A percentile compares a stretch with the other conserved stretches of the same genome.
These are phyloP conservation scores for Hypoxylon perforatum DNA, from an alignment of 495 filamentous ascomycete species.

Conservation along the genomic window DNA sequence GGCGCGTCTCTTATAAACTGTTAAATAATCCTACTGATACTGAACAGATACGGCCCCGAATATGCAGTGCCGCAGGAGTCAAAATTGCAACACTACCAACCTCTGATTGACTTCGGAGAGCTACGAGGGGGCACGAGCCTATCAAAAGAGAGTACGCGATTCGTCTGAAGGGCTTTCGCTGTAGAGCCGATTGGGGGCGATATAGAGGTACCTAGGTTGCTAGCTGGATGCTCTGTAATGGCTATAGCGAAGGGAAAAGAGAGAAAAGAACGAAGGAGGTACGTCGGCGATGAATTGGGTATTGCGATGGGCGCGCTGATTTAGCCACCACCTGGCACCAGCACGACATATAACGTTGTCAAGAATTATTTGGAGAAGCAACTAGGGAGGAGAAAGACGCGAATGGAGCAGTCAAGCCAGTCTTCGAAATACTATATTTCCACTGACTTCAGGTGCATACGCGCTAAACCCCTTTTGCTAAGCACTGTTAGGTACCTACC, in stretches of 20 bases:
- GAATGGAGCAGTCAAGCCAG: neutral
- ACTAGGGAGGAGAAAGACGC: slow-evolving; percentile 25
- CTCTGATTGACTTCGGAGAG: neutral
- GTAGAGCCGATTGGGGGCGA: slow-evolving; percentile 1
- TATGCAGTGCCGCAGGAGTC: slow-evolving; percentile 8
- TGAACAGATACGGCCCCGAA: neutral
- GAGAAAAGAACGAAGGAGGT: neutral
- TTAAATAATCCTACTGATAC: slow-evolving; percentile 16
- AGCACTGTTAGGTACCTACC: neutral
- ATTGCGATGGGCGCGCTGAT: slow-evolving; percentile 21
- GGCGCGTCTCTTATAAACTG: slow-evolving; percentile 36
- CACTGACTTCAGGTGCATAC: neutral
- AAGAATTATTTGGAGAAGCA: slow-evolving; percentile 8
- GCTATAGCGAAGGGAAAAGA: slow-evolving; percentile 11
- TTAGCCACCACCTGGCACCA: slow-evolving; percentile 19
- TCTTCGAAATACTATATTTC: neutral
- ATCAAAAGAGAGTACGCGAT: slow-evolving; percentile 10
- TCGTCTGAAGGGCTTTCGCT: slow-evolving; percentile 4
- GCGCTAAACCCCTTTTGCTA: neutral
- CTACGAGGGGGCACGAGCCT: neutral
- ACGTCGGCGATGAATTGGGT: slow-evolving; percentile 5
- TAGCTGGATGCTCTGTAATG: slow-evolving; percentile 1
- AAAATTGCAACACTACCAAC: slow-evolving; percentile 11
- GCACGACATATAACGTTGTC: neutral
- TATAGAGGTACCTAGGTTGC: neutral